Conservation (phyloP, 2,329 filamentous ascomycete genomes). For the Hypocrella siamensis region DNA sequence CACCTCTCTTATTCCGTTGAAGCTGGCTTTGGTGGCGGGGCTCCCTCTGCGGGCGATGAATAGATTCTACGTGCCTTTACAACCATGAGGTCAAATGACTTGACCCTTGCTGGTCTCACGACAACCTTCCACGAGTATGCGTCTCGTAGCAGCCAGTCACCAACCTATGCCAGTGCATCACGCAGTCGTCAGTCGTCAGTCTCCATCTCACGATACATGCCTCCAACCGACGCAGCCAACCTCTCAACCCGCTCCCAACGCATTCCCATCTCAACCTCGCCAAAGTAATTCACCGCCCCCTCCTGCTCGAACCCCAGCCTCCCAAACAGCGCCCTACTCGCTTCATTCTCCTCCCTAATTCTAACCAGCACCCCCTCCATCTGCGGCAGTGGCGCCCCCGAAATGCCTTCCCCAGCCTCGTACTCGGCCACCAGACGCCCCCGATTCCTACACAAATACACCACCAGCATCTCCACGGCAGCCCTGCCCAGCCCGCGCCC, state of each 20-base stretch:
- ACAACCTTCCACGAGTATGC: too few species aligned
- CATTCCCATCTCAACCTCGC: conserved; percentile 37
- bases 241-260: conserved; percentile 12
- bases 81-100: too few species aligned
- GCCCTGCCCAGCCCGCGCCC: conserved; percentile 49
- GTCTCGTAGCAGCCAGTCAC: too few species aligned
- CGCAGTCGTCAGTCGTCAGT: too few species aligned
- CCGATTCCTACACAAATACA: conserved; percentile 45
- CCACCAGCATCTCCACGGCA: conserved; percentile 51
- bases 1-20: too few species aligned
- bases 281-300: conserved; percentile 43
- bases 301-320: conserved; percentile 34
- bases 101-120: too few species aligned
- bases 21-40: too few species aligned
- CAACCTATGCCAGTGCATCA: too few species aligned
- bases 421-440: conserved; percentile 35
- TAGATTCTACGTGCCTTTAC: too few species aligned
- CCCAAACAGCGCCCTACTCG: conserved; percentile 34
- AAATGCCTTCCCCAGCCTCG: conserved; percentile 6
- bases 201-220: too few species aligned
- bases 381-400: not conserved
- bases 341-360: conserved; percentile 39
- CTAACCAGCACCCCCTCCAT: conserved; percentile 34
- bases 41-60: too few species aligned
- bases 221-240: too few species aligned